Evolutionary conservation across 2,329 filamentous ascomycete species (phyloP).

Genomic region (Talaromyces sp.): DNA sequence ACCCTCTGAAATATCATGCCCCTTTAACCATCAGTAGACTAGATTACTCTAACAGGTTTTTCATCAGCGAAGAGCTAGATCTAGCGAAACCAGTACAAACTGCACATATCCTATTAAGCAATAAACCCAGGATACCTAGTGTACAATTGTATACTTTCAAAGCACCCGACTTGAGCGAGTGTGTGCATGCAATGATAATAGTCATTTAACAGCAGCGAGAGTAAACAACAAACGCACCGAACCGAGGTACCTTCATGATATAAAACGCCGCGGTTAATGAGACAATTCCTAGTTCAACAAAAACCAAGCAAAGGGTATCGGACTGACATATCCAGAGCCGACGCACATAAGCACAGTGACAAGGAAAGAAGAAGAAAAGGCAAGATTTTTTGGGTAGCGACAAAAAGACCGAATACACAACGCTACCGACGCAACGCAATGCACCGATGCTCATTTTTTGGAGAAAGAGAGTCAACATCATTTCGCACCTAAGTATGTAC

Average conservation of each 20-base stretch:
- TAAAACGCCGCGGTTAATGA: slow-evolving; percentile 10
- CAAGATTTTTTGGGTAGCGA: not conserved
- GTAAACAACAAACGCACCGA: not conserved
- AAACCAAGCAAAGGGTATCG: slow-evolving; percentile 2
- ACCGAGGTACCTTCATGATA: not conserved
- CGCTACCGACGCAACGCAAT: slow-evolving; percentile 4
- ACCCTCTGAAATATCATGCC: no score
- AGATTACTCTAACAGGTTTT: no score
- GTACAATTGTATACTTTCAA: slow-evolving; percentile 9
- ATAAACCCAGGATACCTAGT: slow-evolving; percentile 10
- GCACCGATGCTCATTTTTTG: slow-evolving; percentile 13
- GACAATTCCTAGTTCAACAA: not conserved
- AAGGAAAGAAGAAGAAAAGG: no score
- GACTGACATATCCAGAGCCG: slow-evolving; percentile 1
- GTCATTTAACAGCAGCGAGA: not conserved
- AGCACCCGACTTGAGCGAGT: not conserved
- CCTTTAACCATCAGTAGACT: no score
- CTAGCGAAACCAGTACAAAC: not conserved
- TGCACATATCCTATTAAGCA: not conserved
- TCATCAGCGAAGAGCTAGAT: not conserved
- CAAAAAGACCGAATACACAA: slow-evolving; percentile 10
- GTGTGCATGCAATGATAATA: not conserved
- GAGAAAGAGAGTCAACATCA: slow-evolving; percentile 2
- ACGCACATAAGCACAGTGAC: not conserved
- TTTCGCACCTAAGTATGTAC: slow-evolving; percentile 15